Evolutionary conservation across 495 filamentous ascomycete species (phyloP).

Genomic region (Amorphotheca resinae): DNA sequence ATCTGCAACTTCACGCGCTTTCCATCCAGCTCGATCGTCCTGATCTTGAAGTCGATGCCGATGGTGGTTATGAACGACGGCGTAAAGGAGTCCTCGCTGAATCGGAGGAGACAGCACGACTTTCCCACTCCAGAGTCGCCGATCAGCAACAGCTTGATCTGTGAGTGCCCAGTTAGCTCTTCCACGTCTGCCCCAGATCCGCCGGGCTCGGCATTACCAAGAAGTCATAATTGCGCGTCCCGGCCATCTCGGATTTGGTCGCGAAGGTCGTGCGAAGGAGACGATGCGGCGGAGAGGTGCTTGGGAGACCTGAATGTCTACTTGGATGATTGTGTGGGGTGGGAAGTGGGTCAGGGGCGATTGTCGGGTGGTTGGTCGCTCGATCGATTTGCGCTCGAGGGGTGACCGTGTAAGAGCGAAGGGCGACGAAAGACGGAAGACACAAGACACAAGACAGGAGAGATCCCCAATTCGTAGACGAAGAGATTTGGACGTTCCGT

Average conservation of each 20-base stretch:
- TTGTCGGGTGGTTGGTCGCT: background rate
- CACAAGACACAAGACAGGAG: no score
- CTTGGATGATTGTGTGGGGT: constrained; percentile 2
- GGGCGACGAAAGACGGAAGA: no score
- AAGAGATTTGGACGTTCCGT: no score
- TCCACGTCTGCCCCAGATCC: background rate
- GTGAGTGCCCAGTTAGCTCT: constrained; percentile 3
- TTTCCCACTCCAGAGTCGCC: constrained; percentile 97
- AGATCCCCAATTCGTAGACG: no score
- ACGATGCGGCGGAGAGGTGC: background rate
- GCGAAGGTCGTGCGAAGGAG: background rate
- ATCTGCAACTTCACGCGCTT: constrained; percentile 99
- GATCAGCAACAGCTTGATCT: constrained; percentile 99
- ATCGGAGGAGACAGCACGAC: constrained; percentile 94
- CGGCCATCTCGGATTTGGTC: constrained; percentile 54
- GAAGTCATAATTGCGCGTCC: constrained; percentile 97
- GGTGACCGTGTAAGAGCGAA: constrained; percentile 1
- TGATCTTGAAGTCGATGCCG: constrained; percentile 99
- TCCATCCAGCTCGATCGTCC: constrained; percentile 94
- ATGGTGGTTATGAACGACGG: constrained; percentile 99
- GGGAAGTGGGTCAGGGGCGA: background rate
- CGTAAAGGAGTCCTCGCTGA: constrained; percentile 97
- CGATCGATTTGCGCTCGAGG: no score
- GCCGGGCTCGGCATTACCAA: constrained; percentile 46
- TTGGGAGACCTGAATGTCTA: no score